Conservation (phyloP, 2,329 filamentous ascomycete genomes). For the Chaetomiaceae sp. region DNA sequence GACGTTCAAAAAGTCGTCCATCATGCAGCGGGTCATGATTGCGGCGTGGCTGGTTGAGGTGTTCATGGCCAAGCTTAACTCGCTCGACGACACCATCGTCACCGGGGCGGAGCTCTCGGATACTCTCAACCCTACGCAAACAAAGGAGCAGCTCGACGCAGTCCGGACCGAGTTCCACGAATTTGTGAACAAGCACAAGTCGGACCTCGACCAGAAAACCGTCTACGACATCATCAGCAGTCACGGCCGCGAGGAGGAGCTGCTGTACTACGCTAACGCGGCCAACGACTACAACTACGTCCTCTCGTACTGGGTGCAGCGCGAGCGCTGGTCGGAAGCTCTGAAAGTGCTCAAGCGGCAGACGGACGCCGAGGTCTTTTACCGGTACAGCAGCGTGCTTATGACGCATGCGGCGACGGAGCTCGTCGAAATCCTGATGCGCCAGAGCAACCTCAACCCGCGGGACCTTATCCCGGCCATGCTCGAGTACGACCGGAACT, state of each 20-base stretch:
- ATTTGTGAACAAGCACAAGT: slow-evolving; percentile 78
- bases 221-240: slow-evolving; percentile 95
- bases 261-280: slow-evolving; percentile 83
- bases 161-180: slow-evolving; percentile 79
- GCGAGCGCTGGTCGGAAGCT: slow-evolving; percentile 85
- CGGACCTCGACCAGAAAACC: slow-evolving; percentile 83
- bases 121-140: slow-evolving; percentile 62
- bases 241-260: slow-evolving; percentile 87
- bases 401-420: slow-evolving; percentile 84
- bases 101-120: slow-evolving; percentile 78
- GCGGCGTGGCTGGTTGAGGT: slow-evolving; percentile 92
- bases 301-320: slow-evolving; percentile 92
- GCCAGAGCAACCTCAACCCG: slow-evolving; percentile 77
- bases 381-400: slow-evolving; percentile 93
- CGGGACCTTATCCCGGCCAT: slow-evolving; percentile 88
- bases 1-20: slow-evolving; percentile 71
- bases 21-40: slow-evolving; percentile 94
- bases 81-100: slow-evolving; percentile 86
- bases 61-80: slow-evolving; percentile 95
- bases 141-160: slow-evolving; percentile 61
- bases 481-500: slow-evolving; percentile 83
- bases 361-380: slow-evolving; percentile 87
- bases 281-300: slow-evolving; percentile 93
- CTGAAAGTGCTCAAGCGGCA: slow-evolving; percentile 87
- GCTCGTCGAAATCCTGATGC: slow-evolving; percentile 91